Conservation (phyloP, 345 rosid species). For the Adansonia digitata region DNA sequence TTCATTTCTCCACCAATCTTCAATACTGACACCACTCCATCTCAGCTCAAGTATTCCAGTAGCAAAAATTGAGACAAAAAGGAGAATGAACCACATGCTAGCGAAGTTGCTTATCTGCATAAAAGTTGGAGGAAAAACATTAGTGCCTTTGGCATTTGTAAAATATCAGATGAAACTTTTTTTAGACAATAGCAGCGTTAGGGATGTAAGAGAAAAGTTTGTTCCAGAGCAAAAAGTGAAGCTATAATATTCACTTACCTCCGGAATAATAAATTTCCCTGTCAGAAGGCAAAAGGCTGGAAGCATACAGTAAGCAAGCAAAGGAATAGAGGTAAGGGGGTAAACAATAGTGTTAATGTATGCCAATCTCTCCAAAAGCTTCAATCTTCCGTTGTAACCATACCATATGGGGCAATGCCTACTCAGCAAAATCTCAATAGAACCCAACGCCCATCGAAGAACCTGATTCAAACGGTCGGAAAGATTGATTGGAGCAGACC, state of each 20-base stretch:
- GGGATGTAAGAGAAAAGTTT: background rate
- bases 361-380: conserved; percentile 83
- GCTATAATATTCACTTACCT: conserved; percentile 8
- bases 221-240: background rate
- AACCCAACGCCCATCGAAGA: conserved; percentile 99
- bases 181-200: background rate
- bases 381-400: conserved; percentile 80
- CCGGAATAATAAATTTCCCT: conserved; percentile 81
- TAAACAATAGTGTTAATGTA: conserved; percentile 95
- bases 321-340: conserved; percentile 89
- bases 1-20: conserved; percentile 99
- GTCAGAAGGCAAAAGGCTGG: conserved; percentile 98
- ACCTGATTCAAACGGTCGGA: conserved; percentile 99
- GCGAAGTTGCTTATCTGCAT: conserved; percentile 97
- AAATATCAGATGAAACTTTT: background rate
- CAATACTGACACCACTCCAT: conserved; percentile 94
- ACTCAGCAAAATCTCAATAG: conserved; percentile 91
- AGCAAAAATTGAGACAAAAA: conserved; percentile 72
- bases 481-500: conserved; percentile 95
- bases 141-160: background rate
- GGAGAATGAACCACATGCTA: conserved; percentile 96
- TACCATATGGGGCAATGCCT: conserved; percentile 99
- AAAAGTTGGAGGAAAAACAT: conserved; percentile 7
- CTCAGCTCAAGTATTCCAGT: conserved; percentile 94
- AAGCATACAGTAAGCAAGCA: conserved; percentile 85